Conservation (phyloP, 2,329 filamentous ascomycete genomes). For the Colletotrichum sublineola region DNA sequence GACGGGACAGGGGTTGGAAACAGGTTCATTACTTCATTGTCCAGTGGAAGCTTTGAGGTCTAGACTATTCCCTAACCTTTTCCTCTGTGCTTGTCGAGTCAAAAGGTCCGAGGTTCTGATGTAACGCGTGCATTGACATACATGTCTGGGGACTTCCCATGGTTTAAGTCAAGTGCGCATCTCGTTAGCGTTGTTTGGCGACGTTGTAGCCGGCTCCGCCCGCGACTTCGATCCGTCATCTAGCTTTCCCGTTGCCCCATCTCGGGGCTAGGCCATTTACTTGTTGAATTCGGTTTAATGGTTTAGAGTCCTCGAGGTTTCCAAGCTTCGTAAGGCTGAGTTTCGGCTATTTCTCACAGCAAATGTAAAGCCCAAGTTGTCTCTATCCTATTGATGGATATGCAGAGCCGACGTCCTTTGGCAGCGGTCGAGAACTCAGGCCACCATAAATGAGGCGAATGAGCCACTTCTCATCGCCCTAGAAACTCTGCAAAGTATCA, state of each 20-base stretch:
- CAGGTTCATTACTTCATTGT: constrained; percentile 31
- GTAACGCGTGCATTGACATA: constrained; percentile 39
- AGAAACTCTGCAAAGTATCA: neutral
- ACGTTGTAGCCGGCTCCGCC: constrained; percentile 36
- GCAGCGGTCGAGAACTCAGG: neutral
- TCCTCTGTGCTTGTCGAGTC: neutral
- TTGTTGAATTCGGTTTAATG: too few relatives aligned
- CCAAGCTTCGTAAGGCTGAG: neutral
- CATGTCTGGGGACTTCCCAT: constrained; percentile 15
- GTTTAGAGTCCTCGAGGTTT: neutral
- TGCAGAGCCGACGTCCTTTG: too few relatives aligned
- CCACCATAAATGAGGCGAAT: too few relatives aligned
- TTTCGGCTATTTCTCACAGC: neutral
- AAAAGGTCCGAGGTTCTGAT: constrained; percentile 33
- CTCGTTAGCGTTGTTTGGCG: constrained; percentile 2
- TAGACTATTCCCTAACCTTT: constrained; percentile 27
- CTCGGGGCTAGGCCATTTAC: neutral
- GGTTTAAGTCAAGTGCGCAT: neutral
- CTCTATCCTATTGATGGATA: neutral
- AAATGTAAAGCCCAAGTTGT: neutral
- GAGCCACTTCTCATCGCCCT: neutral
- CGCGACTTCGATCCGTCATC: constrained; percentile 21
- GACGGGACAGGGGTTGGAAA: constrained; percentile 36
- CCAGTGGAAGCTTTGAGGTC: constrained; percentile 2
- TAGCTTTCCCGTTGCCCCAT: neutral